Conservation (phyloP, 2,329 filamentous ascomycete genomes). For the Aspergillus puulaauensis region DNA sequence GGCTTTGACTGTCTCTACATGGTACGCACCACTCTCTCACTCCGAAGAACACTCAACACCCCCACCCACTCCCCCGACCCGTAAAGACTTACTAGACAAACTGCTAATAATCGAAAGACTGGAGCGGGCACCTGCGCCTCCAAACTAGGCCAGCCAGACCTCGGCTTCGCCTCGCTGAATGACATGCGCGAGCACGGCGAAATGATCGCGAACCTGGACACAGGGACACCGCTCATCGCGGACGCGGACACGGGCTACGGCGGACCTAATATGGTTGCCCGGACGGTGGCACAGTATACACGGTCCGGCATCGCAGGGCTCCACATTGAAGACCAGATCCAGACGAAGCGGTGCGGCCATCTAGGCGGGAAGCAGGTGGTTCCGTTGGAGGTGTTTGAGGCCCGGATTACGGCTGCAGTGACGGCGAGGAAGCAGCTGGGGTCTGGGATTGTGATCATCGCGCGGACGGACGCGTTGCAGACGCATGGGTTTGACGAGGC, state of each 20-base stretch:
- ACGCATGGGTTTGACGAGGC: slow-evolving; percentile 43
- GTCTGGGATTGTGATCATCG: slow-evolving; percentile 46
- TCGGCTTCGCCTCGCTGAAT: slow-evolving; percentile 60
- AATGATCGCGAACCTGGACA: slow-evolving; percentile 63
- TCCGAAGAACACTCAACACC: no score
- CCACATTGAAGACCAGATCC: slow-evolving; percentile 59
- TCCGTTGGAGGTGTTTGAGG: slow-evolving; percentile 32
- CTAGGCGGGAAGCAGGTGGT: slow-evolving; percentile 42
- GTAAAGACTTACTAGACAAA: no score
- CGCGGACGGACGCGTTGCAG: slow-evolving; percentile 41
- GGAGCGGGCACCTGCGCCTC: slow-evolving; percentile 64
- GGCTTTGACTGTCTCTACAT: slow-evolving; percentile 4
- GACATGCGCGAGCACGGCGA: slow-evolving; percentile 65
- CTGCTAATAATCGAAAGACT: slow-evolving; percentile 44
- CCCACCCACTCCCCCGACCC: background rate
- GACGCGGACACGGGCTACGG: slow-evolving; percentile 57
- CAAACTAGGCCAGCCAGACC: slow-evolving; percentile 61
- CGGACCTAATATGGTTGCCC: slow-evolving; percentile 47
- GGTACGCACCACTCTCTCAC: background rate
- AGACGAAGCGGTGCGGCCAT: slow-evolving; percentile 43
- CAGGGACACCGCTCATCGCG: slow-evolving; percentile 58
- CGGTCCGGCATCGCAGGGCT: slow-evolving; percentile 55
- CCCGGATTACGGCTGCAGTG: slow-evolving; percentile 38
- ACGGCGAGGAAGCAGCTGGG: slow-evolving; percentile 31
- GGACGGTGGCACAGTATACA: slow-evolving; percentile 51